Percentiles rank a stretch among this genome's conserved stretches.
Evolutionary conservation across 306 rosid species (phyloP).

Genomic region (Dicorynia guianensis): DNA sequence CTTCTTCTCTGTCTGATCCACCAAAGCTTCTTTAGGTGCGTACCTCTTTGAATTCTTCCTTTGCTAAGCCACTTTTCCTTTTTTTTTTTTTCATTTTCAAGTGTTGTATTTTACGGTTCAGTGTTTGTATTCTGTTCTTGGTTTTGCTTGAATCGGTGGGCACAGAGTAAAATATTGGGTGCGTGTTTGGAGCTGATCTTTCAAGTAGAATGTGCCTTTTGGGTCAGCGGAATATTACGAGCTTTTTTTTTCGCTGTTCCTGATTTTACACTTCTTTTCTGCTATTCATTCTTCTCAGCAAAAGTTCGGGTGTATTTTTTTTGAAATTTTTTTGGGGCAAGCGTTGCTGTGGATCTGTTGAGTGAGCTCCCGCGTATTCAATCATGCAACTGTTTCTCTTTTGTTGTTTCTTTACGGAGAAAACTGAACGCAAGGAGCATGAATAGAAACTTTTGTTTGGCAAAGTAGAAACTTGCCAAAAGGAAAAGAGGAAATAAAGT

Average conservation of each 20-base stretch:
- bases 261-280: background rate
- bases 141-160: slow-evolving; percentile 19
- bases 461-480: background rate
- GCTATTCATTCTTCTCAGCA: background rate
- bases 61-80: background rate
- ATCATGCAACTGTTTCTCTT: background rate
- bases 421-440: slow-evolving; percentile 21
- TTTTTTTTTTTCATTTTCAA: background rate
- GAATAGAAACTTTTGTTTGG: background rate
- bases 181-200: background rate
- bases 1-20: slow-evolving; percentile 53
- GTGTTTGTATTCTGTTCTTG: slow-evolving; percentile 15
- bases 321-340: background rate
- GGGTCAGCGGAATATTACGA: background rate
- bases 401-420: slow-evolving; percentile 24
- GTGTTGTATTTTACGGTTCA: background rate
- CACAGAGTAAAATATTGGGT: too few species aligned
- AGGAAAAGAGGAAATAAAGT: background rate
- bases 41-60: slow-evolving; percentile 22
- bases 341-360: slow-evolving; percentile 42
- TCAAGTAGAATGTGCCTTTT: slow-evolving; percentile 5
- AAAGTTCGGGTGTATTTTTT: background rate
- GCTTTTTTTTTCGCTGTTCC: background rate
- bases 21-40: slow-evolving; percentile 51
- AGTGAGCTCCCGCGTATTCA: slow-evolving; percentile 11